Percentiles rank a stretch among this genome's conserved stretches.
Conservation (phyloP, 2,329 filamentous ascomycete species). For the Ceratocystis variospora region DNA sequence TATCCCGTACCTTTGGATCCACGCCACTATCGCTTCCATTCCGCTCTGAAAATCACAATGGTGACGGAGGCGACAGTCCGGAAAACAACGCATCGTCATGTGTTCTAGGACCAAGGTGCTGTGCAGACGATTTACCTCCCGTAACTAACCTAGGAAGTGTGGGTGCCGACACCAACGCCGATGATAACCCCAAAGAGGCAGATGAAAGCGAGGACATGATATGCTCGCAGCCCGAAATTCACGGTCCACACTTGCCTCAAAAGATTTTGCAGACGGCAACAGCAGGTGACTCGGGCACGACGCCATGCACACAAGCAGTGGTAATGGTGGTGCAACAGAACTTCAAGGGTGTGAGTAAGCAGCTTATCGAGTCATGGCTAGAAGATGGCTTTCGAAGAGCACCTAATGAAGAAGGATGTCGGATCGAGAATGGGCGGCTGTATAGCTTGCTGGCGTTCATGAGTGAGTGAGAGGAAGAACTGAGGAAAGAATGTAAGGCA, state of each 20-base stretch:
- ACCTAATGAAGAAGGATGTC: constrained; percentile 23
- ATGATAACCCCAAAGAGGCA: not conserved
- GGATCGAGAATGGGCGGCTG: constrained; percentile 24
- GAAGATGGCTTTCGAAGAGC: constrained; percentile 23
- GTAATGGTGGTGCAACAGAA: constrained; percentile 26
- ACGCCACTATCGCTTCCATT: not conserved
- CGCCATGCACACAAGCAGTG: constrained; percentile 26
- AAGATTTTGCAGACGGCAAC: not conserved
- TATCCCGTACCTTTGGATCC: not conserved
- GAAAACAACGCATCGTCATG: constrained; percentile 5
- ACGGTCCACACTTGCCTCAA: constrained; percentile 11
- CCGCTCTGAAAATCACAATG: not conserved
- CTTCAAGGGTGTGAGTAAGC: constrained; percentile 22
- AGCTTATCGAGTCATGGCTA: constrained; percentile 22
- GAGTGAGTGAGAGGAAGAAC: constrained; percentile 19
- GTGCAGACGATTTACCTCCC: constrained; percentile 14
- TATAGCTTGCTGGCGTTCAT: constrained; percentile 24
- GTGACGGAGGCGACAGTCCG: not conserved
- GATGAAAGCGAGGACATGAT: constrained; percentile 7
- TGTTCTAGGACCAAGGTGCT: constrained; percentile 17
- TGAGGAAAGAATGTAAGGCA: not conserved
- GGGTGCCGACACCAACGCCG: not conserved
- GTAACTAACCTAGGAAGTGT: not conserved
- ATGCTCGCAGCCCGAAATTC: constrained; percentile 10
- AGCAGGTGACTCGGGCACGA: constrained; percentile 21